Conservation (phyloP, 176 grass and related monocot species). For the Typha latifolia region DNA sequence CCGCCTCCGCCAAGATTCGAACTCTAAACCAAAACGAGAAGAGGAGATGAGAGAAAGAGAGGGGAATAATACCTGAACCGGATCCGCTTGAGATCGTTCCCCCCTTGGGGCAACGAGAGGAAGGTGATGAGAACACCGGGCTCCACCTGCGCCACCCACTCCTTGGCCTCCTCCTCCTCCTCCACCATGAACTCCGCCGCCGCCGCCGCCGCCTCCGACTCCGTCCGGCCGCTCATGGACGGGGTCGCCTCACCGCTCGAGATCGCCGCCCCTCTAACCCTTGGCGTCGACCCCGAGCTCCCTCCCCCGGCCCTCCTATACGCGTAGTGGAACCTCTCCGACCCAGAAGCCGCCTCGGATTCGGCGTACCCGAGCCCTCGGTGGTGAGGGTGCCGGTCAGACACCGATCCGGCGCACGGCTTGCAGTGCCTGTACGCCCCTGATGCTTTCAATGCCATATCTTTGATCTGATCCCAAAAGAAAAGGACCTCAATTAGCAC, state of each 20-base stretch:
- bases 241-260: slow-evolving; percentile 71
- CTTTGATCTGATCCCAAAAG: slow-evolving; percentile 57
- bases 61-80: slow-evolving; percentile 62
- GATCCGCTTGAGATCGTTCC: slow-evolving; percentile 92
- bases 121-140: slow-evolving; percentile 96
- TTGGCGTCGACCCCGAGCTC: slow-evolving; percentile 34
- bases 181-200: slow-evolving; percentile 21
- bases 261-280: slow-evolving; percentile 15
- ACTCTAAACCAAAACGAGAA: no score
- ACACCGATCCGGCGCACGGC: slow-evolving; percentile 50
- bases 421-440: slow-evolving; percentile 96
- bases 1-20: no score
- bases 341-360: slow-evolving; percentile 40
- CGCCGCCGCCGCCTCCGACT: slow-evolving; percentile 29
- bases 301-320: slow-evolving; percentile 25
- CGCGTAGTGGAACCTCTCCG: slow-evolving; percentile 43
- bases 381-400: slow-evolving; percentile 41
- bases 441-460: slow-evolving; percentile 87
- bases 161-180: slow-evolving; percentile 66
- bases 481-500: slow-evolving; percentile 12
- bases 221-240: slow-evolving; percentile 67
- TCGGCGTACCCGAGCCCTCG: slow-evolving; percentile 35
- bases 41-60: background rate
- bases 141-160: slow-evolving; percentile 96
- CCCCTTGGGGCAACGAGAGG: slow-evolving; percentile 67